These are phyloP conservation scores for Artemisia argyi DNA, from an alignment of 129 eudicot species.

Conservation along the genomic window DNA sequence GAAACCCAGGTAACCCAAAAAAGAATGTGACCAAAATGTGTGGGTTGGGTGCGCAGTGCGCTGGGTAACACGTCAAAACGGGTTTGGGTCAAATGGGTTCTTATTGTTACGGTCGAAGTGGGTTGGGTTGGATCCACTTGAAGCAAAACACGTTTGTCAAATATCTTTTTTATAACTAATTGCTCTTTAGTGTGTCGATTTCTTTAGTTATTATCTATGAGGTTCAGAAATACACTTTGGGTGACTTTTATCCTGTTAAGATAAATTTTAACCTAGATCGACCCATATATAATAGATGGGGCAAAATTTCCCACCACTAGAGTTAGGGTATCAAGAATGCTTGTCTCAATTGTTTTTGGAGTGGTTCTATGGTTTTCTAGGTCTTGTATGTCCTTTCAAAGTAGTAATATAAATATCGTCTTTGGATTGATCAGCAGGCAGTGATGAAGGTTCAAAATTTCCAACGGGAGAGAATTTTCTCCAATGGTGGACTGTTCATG, in stretches of 20 bases:
- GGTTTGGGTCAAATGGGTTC: not conserved
- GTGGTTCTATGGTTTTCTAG: not conserved
- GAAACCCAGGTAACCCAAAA: too few relatives aligned
- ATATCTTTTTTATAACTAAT: not conserved
- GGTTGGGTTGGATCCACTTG: too few relatives aligned
- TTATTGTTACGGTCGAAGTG: too few relatives aligned
- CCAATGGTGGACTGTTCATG: constrained; percentile 53
- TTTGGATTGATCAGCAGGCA: constrained; percentile 42
- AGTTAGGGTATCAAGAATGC: too few relatives aligned
- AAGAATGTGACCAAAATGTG: too few relatives aligned
- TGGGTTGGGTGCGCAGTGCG: not conserved
- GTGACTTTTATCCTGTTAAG: not conserved
- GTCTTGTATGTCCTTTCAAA: not conserved
- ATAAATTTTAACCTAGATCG: not conserved
- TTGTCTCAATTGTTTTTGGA: too few relatives aligned
- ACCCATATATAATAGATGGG: not conserved
- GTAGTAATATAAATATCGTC: constrained; percentile 16
- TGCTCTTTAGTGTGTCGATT: not conserved
- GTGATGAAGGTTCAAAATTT: constrained; percentile 30
- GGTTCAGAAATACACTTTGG: not conserved
- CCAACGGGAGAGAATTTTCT: constrained; percentile 44
- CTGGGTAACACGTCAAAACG: too few relatives aligned
- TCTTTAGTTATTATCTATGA: not conserved
- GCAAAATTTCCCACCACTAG: too few relatives aligned
- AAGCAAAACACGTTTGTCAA: too few relatives aligned